Evolutionary conservation across 2,329 filamentous ascomycete species (phyloP).

Genomic region (Ophiosphaerella narmari): DNA sequence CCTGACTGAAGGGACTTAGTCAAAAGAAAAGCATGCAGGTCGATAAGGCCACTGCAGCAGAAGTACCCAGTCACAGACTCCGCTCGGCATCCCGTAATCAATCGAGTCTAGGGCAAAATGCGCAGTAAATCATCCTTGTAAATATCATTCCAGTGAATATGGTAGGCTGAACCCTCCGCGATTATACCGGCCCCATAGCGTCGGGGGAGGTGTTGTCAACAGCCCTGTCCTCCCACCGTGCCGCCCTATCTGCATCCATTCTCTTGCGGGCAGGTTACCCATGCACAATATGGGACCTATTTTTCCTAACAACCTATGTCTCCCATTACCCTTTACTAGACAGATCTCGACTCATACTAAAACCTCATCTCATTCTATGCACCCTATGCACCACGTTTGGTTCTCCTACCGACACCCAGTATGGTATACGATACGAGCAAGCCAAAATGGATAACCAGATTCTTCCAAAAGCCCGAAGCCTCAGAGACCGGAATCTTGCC

Average conservation of each 20-base stretch:
- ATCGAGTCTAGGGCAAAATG: constrained; percentile 23
- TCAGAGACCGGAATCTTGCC: constrained; percentile 29
- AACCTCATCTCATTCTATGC: too few relatives aligned
- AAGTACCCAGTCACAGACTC: constrained; percentile 20
- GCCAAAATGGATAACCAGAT: constrained; percentile 34
- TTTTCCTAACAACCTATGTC: constrained; percentile 6
- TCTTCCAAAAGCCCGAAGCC: constrained; percentile 28
- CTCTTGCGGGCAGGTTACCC: constrained; percentile 5
- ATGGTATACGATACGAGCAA: constrained; percentile 30
- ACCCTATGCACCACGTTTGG: not conserved
- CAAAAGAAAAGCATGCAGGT: constrained; percentile 30
- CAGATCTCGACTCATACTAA: too few relatives aligned
- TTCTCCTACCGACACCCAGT: constrained; percentile 1
- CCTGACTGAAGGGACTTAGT: constrained; percentile 44
- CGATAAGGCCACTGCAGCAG: constrained; percentile 39
- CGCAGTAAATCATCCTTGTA: constrained; percentile 21
- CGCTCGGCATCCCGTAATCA: constrained; percentile 18
- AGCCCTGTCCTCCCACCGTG: constrained; percentile 24
- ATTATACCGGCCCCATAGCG: constrained; percentile 14
- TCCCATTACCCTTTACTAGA: not conserved
- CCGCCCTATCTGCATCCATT: constrained; percentile 20
- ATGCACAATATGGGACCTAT: constrained; percentile 16
- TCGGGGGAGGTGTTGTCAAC: constrained; percentile 18
- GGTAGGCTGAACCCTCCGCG: constrained; percentile 11
- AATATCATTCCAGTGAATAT: constrained; percentile 13